Evolutionary conservation across 176 grass and related monocot genomes (phyloP).

Genomic region (Aegilops tauschii): DNA sequence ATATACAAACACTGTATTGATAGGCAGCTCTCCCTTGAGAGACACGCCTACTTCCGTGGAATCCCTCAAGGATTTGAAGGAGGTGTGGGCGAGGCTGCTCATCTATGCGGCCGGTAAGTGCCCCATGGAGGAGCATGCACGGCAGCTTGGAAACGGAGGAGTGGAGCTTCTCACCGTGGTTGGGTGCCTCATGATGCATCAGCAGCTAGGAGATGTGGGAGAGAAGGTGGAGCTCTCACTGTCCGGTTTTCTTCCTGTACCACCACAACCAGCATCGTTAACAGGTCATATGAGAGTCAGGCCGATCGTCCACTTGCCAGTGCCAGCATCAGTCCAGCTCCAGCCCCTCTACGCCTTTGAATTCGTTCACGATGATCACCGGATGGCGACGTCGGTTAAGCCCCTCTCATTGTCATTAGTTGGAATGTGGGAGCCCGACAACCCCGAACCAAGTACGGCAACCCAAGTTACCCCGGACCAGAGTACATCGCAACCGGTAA

Average conservation of each 20-base stretch:
- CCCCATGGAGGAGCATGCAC: background rate
- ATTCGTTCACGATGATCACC: background rate
- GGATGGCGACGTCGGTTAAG: background rate
- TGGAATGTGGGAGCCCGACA: no score
- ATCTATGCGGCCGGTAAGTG: background rate
- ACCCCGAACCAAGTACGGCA: no score
- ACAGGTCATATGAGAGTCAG: no score
- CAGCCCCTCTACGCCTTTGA: background rate
- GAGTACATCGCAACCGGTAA: background rate
- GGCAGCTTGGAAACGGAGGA: background rate
- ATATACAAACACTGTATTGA: background rate
- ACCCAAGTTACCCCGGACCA: no score
- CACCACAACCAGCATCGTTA: no score
- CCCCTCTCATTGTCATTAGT: no score
- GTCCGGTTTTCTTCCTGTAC: no score
- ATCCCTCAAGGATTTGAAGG: background rate
- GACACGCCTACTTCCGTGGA: background rate
- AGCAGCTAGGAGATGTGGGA: background rate
- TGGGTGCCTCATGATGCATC: background rate
- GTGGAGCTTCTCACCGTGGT: background rate
- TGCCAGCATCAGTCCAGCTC: no score
- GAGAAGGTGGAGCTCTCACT: background rate
- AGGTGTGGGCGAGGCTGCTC: background rate
- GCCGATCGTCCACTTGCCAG: no score
- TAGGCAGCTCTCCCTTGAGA: background rate